Conservation (phyloP, 345 rosid species). For the Arabis hirsuta region DNA sequence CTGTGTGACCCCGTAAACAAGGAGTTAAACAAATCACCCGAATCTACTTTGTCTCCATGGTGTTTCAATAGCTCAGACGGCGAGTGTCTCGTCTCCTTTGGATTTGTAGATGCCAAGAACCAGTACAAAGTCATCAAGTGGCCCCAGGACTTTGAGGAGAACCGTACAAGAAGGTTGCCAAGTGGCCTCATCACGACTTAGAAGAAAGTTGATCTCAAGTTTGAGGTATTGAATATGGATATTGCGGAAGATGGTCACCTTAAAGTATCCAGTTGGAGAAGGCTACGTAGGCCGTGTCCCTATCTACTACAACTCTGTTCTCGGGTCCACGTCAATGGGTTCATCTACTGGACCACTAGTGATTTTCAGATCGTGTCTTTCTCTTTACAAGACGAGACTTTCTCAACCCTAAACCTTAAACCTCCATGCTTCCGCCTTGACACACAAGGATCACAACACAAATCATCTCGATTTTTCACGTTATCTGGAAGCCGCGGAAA, state of each 20-base stretch:
- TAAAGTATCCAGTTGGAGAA: neutral
- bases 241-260: conserved; percentile 1
- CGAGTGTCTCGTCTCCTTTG: conserved; percentile 14
- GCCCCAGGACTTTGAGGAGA: neutral
- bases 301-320: conserved; percentile 18
- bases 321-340: conserved; percentile 5
- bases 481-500: conserved; percentile 4
- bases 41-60: too few relatives aligned
- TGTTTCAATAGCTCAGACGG: neutral
- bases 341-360: neutral
- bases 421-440: neutral
- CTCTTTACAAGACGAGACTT: conserved; percentile 14
- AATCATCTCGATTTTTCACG: neutral
- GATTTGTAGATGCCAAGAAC: neutral
- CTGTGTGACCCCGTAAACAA: conserved; percentile 8
- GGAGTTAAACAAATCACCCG: neutral
- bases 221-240: conserved; percentile 1
- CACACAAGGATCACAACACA: neutral
- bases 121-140: neutral
- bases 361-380: conserved; percentile 3
- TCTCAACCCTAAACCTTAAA: conserved; percentile 5
- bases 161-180: neutral
- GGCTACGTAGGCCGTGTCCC: neutral
- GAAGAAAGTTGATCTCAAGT: neutral
- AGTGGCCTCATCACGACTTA: neutral